A percentile compares a stretch with the other conserved stretches of the same genome.
Conservation (phyloP, 2,329 filamentous ascomycete genomes). For the Xylaria sp. region DNA sequence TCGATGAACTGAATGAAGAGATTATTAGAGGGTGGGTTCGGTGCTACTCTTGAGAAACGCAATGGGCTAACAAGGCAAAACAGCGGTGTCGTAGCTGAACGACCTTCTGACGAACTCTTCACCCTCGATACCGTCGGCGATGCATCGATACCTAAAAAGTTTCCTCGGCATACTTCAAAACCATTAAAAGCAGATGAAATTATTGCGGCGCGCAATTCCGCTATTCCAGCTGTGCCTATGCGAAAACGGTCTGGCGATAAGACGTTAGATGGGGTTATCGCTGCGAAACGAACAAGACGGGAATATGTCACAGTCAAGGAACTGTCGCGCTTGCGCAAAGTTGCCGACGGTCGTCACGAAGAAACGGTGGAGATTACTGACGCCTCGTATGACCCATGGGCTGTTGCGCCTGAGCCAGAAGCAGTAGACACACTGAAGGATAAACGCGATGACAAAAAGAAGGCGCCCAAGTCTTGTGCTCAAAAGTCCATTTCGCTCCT, state of each 20-base stretch:
- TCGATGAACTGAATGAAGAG: constrained; percentile 85
- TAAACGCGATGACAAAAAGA: constrained; percentile 58
- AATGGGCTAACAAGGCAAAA: constrained; percentile 12
- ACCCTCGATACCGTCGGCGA: constrained; percentile 79
- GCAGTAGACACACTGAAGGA: constrained; percentile 41
- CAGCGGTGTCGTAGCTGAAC: constrained; percentile 86
- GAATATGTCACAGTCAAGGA: constrained; percentile 87
- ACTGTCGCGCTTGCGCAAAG: constrained; percentile 74
- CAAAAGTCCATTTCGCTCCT: constrained; percentile 80
- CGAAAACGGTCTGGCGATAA: constrained; percentile 77
- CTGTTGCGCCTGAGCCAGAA: constrained; percentile 47
- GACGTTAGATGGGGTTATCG: constrained; percentile 74
- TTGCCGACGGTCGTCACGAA: constrained; percentile 76
- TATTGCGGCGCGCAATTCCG: constrained; percentile 76
- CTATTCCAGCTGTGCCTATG: constrained; percentile 76
- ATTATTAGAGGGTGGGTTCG: constrained; percentile 80
- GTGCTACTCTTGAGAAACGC: not conserved
- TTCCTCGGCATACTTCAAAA: constrained; percentile 72
- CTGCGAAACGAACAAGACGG: constrained; percentile 75
- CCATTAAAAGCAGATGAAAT: constrained; percentile 90
- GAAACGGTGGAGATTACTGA: constrained; percentile 61
- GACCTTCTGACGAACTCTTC: constrained; percentile 83
- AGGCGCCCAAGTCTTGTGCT: constrained; percentile 76
- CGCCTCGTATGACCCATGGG: constrained; percentile 82
- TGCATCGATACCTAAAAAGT: constrained; percentile 65